Conservation (phyloP, 305 asterid genomes). For the Caryopteris hybrid region DNA sequence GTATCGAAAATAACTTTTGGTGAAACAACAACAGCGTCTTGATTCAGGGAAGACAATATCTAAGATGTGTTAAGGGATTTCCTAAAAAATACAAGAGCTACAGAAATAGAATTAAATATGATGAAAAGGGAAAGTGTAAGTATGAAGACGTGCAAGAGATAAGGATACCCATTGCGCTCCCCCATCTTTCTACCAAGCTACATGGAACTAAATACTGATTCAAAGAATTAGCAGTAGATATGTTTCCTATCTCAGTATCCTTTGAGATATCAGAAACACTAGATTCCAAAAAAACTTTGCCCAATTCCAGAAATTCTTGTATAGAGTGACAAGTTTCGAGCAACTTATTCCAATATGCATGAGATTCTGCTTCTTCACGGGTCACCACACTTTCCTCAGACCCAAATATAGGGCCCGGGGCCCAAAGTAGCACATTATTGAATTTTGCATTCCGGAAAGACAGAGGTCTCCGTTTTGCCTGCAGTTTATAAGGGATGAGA, state of each 20-base stretch:
- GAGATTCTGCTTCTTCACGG: conserved; percentile 31
- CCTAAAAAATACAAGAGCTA: neutral
- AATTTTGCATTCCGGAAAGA: conserved; percentile 45
- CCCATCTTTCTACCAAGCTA: conserved; percentile 80
- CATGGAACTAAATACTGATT: conserved; percentile 58
- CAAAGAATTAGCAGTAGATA: conserved; percentile 16
- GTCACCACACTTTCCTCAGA: conserved; percentile 28
- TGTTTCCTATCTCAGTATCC: conserved; percentile 35
- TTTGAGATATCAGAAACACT: conserved; percentile 29
- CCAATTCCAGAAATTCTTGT: conserved; percentile 57
- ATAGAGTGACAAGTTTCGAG: conserved; percentile 63
- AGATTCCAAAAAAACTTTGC: conserved; percentile 31
- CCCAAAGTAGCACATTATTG: conserved; percentile 49
- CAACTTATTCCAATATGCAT: conserved; percentile 38
- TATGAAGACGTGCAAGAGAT: conserved; percentile 2
- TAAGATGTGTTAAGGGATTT: conserved; percentile 33
- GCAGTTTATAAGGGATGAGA: conserved; percentile 24
- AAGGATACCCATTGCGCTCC: conserved; percentile 95
- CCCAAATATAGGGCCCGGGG: conserved; percentile 58
- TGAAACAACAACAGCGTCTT: conserved; percentile 91
- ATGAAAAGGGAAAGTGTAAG: conserved; percentile 9
- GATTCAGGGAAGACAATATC: conserved; percentile 94
- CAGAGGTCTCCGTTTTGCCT: conserved; percentile 79
- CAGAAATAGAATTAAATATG: conserved; percentile 8
- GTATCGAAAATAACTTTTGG: conserved; percentile 88